Conservation (phyloP, 1,284 basidiomycete species). For the Irpex sp. region DNA sequence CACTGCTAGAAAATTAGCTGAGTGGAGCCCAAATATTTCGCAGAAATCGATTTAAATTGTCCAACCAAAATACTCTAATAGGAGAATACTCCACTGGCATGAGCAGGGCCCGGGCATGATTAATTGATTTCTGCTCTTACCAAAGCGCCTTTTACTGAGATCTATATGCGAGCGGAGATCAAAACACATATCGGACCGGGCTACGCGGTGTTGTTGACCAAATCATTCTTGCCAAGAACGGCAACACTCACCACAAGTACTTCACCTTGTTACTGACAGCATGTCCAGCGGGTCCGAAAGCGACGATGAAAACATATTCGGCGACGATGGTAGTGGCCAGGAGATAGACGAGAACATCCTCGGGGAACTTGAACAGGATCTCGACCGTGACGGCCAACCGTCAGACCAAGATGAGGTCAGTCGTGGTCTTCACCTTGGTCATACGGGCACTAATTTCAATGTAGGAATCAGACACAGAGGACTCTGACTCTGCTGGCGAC, state of each 20-base stretch:
- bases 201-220: neutral
- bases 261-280: slow-evolving; percentile 8
- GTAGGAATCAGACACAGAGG: slow-evolving; percentile 52
- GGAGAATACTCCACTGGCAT: too few species aligned
- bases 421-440: slow-evolving; percentile 22
- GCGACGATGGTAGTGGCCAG: slow-evolving; percentile 39
- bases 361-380: slow-evolving; percentile 43
- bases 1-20: too few species aligned
- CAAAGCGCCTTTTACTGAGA: too few species aligned
- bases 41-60: too few species aligned
- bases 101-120: too few species aligned
- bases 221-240: neutral
- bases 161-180: neutral
- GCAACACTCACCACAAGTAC: too few species aligned
- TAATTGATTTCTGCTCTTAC: too few species aligned
- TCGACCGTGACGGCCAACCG: slow-evolving; percentile 42
- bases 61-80: too few species aligned
- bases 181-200: neutral
- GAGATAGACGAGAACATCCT: slow-evolving; percentile 53
- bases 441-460: slow-evolving; percentile 1
- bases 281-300: slow-evolving; percentile 65
- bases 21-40: too few species aligned
- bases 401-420: slow-evolving; percentile 25
- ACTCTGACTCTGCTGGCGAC: slow-evolving; percentile 53
- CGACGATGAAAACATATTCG: slow-evolving; percentile 50